Evolutionary conservation across 164 flowering plant genomes (phyloP), one percentile per base, ranked within the genome.

Genomic region (Liquidambar formosana): DNA sequence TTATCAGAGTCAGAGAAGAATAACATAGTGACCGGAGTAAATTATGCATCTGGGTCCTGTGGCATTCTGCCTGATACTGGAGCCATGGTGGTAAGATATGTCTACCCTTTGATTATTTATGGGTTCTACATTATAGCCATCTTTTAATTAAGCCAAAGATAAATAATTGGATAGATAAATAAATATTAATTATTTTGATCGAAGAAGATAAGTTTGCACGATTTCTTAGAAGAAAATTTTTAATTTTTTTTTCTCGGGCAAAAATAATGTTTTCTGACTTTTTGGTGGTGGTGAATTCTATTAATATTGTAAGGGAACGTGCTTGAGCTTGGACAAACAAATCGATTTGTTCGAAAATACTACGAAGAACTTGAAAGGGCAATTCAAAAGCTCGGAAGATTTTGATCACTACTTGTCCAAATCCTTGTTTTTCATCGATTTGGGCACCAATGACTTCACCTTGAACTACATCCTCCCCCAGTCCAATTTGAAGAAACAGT

Each of bases 41-140:
- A 61, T 33, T 70, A 51, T 38, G 73, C 73, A 12, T 61, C 73
- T n/a, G 73, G 49, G 6, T 59, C 64, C 14, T 70, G 66, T 41
- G 73, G 73, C 4, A 62, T 70, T 38, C 60, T 61, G 8, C 57
- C 45, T 13, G 66, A 48, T 25, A 61, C 0, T n/a, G 72, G 72
- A 46, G 56, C 10, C 11, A 38, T 14, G 2, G 1, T 8, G 1
- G 65, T 62, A 22, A 62, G 65, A 10, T 19, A 54, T 21, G 18
- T 52, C 18, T n/a, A n/a, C n/a, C n/a, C n/a, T 49, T 49, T 5
- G 54, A 12, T 58, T 8, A 23, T 58, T 58, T 58, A 5, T n/a
- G 54, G n/a, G n/a, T n/a, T n/a, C n/a, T n/a, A n/a, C n/a, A n/a
- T n/a, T n/a, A n/a, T n/a, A n/a, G n/a, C n/a, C n/a, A n/a, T n/a